Conservation (phyloP, 1,284 basidiomycete genomes). For the Papiliotrema laurentii region DNA sequence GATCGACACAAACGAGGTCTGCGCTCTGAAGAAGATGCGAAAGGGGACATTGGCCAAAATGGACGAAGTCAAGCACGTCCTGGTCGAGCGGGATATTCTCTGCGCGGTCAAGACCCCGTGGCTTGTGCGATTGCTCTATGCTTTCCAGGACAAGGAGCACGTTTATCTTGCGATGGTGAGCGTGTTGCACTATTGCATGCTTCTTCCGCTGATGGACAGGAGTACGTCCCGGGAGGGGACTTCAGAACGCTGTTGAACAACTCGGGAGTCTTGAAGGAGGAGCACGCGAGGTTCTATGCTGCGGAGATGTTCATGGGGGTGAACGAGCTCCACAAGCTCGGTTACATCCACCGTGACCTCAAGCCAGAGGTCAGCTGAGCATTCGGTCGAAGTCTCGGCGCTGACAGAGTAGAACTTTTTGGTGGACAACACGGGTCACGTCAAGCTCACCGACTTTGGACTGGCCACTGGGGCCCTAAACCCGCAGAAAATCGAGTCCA, state of each 20-base stretch:
- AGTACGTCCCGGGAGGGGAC: conserved; percentile 95
- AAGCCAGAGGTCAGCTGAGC: conserved; percentile 78
- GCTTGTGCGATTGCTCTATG: conserved; percentile 87
- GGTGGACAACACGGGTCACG: conserved; percentile 90
- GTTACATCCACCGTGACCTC: conserved; percentile 94
- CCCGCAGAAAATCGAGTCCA: conserved; percentile 88
- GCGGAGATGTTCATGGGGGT: conserved; percentile 92
- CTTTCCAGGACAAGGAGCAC: conserved; percentile 82
- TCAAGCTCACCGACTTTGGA: conserved; percentile 98
- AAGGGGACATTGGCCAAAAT: conserved; percentile 91
- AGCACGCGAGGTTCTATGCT: conserved; percentile 91
- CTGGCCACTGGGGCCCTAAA: conserved; percentile 94
- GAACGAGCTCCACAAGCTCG: conserved; percentile 86
- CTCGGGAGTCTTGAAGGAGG: conserved; percentile 91
- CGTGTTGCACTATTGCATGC: not conserved
- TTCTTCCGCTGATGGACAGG: conserved; percentile 43
- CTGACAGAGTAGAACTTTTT: conserved; percentile 75
- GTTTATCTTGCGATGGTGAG: conserved; percentile 87
- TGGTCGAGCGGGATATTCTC: conserved; percentile 93
- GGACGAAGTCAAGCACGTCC: conserved; percentile 88
- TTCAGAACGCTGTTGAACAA: conserved; percentile 94
- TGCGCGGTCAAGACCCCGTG: conserved; percentile 93
- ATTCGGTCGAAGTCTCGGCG: conserved; percentile 15
- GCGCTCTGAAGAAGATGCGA: conserved; percentile 92
- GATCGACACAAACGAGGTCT: conserved; percentile 85